A percentile compares a stretch with the other conserved stretches of the same genome.
Conservation (phyloP, 2,329 filamentous ascomycete genomes). For the Canariomyces notabilis region DNA sequence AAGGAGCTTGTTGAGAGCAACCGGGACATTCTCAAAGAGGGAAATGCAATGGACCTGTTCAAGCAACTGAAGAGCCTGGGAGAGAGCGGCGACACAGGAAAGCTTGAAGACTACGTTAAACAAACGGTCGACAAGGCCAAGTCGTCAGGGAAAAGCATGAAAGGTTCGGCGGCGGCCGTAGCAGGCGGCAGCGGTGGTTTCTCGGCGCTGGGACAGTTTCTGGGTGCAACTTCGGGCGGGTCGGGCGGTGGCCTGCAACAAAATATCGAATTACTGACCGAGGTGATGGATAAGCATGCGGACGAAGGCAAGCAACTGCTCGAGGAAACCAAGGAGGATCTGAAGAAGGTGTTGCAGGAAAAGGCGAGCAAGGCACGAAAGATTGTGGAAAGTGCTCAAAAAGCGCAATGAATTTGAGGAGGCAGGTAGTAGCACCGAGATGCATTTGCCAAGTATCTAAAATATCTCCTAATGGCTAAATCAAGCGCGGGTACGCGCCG, state of each 20-base stretch:
- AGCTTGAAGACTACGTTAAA: constrained; percentile 58
- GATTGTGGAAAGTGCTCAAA: constrained; percentile 38
- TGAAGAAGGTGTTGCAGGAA: constrained; percentile 59
- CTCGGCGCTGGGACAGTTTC: constrained; percentile 54
- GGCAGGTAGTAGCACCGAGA: neutral
- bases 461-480: neutral
- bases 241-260: constrained; percentile 59
- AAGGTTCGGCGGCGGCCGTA: constrained; percentile 30
- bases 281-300: constrained; percentile 62
- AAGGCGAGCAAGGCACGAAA: constrained; percentile 54
- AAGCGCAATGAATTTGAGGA: neutral
- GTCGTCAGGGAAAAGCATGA: constrained; percentile 22
- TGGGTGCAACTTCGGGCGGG: constrained; percentile 54
- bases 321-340: constrained; percentile 63
- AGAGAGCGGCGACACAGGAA: constrained; percentile 54
- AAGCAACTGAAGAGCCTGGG: constrained; percentile 56
- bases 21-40: constrained; percentile 60
- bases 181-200: constrained; percentile 30
- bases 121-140: constrained; percentile 55
- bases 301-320: constrained; percentile 65
- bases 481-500: neutral
- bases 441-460: constrained; percentile 1
- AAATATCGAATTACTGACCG: constrained; percentile 60
- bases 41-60: constrained; percentile 60
- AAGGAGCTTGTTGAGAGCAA: constrained; percentile 71